Base-by-base conservation (phyloP, 441 rosid genomes). In the Euphorbia celastroides region DNA sequence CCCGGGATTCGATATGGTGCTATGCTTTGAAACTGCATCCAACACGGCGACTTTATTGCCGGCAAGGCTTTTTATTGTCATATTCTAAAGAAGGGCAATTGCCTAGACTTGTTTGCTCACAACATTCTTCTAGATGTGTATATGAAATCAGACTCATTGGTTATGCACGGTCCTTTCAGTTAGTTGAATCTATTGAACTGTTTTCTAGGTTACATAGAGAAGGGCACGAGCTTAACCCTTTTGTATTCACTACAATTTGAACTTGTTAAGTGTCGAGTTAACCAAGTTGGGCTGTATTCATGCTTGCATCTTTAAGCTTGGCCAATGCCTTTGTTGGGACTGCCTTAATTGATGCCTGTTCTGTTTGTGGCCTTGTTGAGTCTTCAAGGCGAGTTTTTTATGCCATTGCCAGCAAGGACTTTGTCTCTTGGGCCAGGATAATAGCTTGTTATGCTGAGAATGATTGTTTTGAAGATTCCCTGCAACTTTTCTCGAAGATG, bases 351-450 rank as follows among this genome's bases (percentile, higher is more conserved):
- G 90, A 86, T 65, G 81, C 86, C 57, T 94, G 86, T 66, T 77
- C 89, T 52, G 78, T 86, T 54, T 85, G 82, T 60, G 83, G 94
- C 52, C 23, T 28, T 57, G 80, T 85, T 75, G 80, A 78, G 28
- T 48, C 69, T 28, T 88, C 96, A 62, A 84, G 82, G 77, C 63
- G 70, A 65, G 87, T 85, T 48, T 88, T 92, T 72, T 81, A 84
- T 20, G 90, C 80, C 74, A 77, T 92, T 75, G 66, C 55, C 38
- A 14, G 67, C 32, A 88, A 87, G 75, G 99, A 88, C 67, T 74
- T 84, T 84, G 91, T 92, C 83, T 82, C 83, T 50, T 92, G 98
- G 97, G 85, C 90, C 0, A 96, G 93, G 46, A 84, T 94, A 80
- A 65, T 92, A 2, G 57, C 88, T 67, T 92, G 94, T 74, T 90